phyloP scores from a whole-genome alignment of 495 filamentous ascomycete species.

The Talaromyces thailandensis region DNA sequence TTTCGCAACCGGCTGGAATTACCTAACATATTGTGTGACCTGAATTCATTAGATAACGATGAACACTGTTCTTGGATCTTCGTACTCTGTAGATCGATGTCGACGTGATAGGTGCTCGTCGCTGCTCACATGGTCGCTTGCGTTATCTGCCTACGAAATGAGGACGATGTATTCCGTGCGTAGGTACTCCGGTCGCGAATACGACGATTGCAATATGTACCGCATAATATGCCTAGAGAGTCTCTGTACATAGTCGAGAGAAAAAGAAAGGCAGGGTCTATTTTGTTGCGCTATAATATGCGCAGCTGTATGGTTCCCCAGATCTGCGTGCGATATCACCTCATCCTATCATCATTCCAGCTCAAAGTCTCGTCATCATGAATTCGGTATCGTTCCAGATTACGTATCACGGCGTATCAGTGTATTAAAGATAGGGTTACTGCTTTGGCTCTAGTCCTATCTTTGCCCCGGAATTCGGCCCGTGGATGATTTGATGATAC shows the following conservation, averaged over 20 bases:
- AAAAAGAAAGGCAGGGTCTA: not conserved
- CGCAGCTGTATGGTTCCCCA: not conserved
- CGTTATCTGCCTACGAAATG: not conserved
- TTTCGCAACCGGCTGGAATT: not conserved
- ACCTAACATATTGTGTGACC: not conserved
- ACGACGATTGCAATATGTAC: not conserved
- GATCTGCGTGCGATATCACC: not conserved
- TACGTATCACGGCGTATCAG: not conserved
- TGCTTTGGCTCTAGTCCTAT: not conserved
- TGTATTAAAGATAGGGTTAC: not conserved
- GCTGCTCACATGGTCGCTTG: not conserved
- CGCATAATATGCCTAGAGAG: not conserved
- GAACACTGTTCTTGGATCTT: not conserved
- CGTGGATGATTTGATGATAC: not conserved
- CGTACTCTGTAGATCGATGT: not conserved
- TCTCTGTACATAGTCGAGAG: not conserved
- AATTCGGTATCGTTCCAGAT: not conserved
- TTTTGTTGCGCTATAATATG: not conserved
- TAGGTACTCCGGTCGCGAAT: not conserved
- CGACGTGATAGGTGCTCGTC: not conserved
- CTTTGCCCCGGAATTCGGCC: not conserved
- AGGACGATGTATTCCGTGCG: not conserved
- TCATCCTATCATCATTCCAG: slow-evolving; percentile 1
- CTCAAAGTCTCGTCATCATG: not conserved
- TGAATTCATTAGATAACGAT: not conserved